Evolutionary conservation across 140 eudicot genomes (phyloP), one percentile per base, ranked within the genome.

Genomic region (Erigeron philadelphicus): DNA sequence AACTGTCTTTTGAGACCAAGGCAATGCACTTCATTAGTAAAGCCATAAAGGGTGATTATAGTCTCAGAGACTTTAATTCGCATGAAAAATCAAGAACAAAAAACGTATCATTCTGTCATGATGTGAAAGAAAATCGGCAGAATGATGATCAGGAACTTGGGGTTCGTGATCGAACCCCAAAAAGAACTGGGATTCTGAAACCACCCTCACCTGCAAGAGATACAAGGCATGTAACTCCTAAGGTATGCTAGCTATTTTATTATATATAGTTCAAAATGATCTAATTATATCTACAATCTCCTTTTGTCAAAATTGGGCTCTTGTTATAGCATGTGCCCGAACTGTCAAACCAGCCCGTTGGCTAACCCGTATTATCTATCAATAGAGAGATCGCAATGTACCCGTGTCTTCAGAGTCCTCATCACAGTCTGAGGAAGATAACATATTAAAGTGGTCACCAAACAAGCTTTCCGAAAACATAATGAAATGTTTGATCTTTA

Each of bases 401-500:
- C 88, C 72, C 2, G 16, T 43, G 41, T 23, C 79, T 0, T 19
- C n/a, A 4, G 95, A 91, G 16, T 68, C 79, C 40, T 74, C 89
- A 10, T 23, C 49, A 41, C 88, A 84, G 66, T 47, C 76, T 21
- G 96, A 84, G 46, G 95, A 84, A 60, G 91, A 86, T 21, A 86
- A 71, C 78, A 82, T 80, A 15, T 78, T 67, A 13, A 86, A 86
- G 41, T 81, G 81, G 93, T 64, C 96, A 66, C 93, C 98, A 62
- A 89, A 93, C 84, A 93, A 86, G 84, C 83, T 93, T 66, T 86
- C 98, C 0, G 98, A 93, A 75, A 93, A 86, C 85, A 86, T 93
- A 1, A 86, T 93, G 96, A 93, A 93, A 74, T 86, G 96, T 69
- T 78, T 93, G 77, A 76, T 86, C 72, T 85, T 84, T 81, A 86